Base-by-base conservation (phyloP, 2,329 filamentous ascomycete species). In the Cladosporium sp. region DNA sequence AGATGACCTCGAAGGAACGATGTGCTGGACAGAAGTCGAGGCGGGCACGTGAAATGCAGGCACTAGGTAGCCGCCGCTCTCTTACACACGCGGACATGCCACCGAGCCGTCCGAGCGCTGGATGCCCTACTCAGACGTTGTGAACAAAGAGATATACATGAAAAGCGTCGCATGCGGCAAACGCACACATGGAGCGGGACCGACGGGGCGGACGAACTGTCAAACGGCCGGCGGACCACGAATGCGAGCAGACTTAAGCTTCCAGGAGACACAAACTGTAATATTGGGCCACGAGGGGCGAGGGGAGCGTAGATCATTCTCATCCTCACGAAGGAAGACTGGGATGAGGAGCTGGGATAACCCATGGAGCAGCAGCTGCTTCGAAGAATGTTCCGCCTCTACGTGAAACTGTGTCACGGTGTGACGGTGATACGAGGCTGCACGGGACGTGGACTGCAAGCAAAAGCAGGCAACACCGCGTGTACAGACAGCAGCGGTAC, bases 371-470 rank as follows among this genome's bases (percentile, higher is more conserved):
- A 52, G 55, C 26, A n/a, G 50, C 37, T 23, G 26, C 50, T 46
- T 63, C 61, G 61, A 44, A 59, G 56, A 63, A 63, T 46, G 50
- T 63, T 63, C 61, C 33, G 61, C 50, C 5, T 63, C 61, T 63
- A 63, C 23, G 28, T 63, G 61, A 63, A 63, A 63, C 61, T 55
- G 61, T 63, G 50, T 31, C 50, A 63, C 61, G 7, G 49, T 63
- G 61, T 56, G 50, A 63, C 61, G 18, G 50, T 33, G 61, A 56
- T 33, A 56, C 35, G 61, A 63, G 50, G 26, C 60, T 14, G 61
- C 18, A 26, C 18, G 44, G 44, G 40, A n/a, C 1, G 11, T 62
- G 44, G 28, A 35, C 44, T 29, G 26, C 26, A 28, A 31, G 52
- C 52, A 56, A 21, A 28, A 56, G 52, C 52, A 56, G 29, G 29